Conservation (phyloP, 192 early-diverging fungal genomes). For the Linnemannia elongata region DNA sequence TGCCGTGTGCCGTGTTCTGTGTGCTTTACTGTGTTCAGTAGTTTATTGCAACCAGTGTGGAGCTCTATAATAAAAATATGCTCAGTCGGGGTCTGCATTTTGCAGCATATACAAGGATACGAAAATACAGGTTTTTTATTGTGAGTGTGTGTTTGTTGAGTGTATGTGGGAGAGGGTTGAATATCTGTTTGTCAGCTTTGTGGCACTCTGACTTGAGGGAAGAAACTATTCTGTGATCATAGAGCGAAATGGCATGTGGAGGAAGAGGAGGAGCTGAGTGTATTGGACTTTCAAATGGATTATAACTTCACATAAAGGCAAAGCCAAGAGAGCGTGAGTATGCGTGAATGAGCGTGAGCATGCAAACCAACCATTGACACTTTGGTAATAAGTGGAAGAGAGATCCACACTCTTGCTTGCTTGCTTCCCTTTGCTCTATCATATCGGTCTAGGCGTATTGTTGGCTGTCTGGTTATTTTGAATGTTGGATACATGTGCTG, state of each 20-base stretch:
- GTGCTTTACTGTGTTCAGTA: too few relatives aligned
- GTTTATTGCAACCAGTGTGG: background rate
- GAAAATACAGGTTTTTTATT: background rate
- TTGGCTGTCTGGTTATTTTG: background rate
- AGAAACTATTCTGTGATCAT: background rate
- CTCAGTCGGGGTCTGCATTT: background rate
- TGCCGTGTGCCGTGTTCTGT: background rate
- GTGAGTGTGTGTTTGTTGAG: background rate
- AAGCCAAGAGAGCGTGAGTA: background rate
- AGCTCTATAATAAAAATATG: background rate
- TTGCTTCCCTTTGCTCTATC: too few relatives aligned
- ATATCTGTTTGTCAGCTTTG: background rate
- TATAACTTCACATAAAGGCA: background rate
- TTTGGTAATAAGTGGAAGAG: background rate
- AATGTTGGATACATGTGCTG: background rate
- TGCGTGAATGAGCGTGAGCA: background rate
- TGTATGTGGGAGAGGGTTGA: background rate
- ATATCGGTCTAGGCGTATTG: too few relatives aligned
- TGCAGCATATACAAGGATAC: background rate
- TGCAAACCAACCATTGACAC: background rate
- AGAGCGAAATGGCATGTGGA: background rate
- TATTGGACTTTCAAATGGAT: background rate
- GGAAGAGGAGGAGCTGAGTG: background rate
- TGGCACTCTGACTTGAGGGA: background rate
- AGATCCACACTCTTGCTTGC: background rate